A percentile compares a stretch with the other conserved stretches of the same genome.
Conservation (phyloP, 257 asterid genomes). For the Solanum medicagineum region DNA sequence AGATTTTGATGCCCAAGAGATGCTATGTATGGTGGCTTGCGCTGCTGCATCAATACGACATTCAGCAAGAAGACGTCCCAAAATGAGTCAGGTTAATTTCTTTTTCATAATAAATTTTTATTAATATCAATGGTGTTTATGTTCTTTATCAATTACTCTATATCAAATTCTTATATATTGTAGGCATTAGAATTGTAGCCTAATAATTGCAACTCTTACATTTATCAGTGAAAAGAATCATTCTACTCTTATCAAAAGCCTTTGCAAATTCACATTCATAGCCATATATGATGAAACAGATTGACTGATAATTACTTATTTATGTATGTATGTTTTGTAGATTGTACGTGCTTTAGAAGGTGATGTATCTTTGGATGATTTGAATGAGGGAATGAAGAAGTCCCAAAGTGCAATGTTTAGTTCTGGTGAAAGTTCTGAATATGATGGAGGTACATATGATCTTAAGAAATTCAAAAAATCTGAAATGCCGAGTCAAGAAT, state of each 20-base stretch:
- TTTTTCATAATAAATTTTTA: background rate
- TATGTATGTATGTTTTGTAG: slow-evolving; percentile 1
- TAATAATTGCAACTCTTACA: no score
- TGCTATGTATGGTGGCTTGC: slow-evolving; percentile 62
- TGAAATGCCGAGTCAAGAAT: slow-evolving; percentile 54
- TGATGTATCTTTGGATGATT: slow-evolving; percentile 53
- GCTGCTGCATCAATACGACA: slow-evolving; percentile 68
- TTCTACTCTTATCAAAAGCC: background rate
- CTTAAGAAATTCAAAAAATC: slow-evolving; percentile 24
- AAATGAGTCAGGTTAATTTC: slow-evolving; percentile 67
- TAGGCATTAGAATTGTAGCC: no score
- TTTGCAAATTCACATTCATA: background rate
- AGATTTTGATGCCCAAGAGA: slow-evolving; percentile 55
- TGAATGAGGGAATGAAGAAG: slow-evolving; percentile 27
- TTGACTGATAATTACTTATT: background rate
- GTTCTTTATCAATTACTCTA: background rate
- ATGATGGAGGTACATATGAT: slow-evolving; percentile 19
- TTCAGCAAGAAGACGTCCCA: slow-evolving; percentile 85
- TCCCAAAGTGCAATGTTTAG: slow-evolving; percentile 22
- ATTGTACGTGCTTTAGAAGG: slow-evolving; percentile 88
- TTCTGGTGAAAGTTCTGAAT: slow-evolving; percentile 44
- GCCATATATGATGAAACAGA: background rate
- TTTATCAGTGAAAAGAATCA: background rate
- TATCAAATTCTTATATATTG: background rate
- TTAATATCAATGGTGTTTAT: background rate